Conservation (phyloP, 2,329 filamentous ascomycete genomes). For the Fusarium papillatum region DNA sequence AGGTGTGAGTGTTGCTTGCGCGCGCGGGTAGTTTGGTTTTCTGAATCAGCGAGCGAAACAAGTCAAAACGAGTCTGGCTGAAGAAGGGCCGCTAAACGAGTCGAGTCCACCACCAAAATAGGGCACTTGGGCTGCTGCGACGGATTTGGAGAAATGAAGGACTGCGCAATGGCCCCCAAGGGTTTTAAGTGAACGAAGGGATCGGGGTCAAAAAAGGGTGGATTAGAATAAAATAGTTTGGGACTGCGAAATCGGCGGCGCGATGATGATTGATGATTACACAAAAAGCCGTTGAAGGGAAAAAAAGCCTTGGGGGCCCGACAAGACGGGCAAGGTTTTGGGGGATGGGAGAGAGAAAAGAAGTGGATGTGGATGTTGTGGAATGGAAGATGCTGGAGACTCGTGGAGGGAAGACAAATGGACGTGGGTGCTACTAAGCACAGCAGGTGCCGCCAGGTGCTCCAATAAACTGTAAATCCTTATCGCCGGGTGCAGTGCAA, state of each 20-base stretch:
- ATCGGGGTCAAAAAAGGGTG: not conserved
- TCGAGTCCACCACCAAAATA: constrained; percentile 23
- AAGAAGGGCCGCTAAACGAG: constrained; percentile 25
- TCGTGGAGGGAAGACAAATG: constrained; percentile 14
- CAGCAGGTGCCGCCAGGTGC: not conserved
- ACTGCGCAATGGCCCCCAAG: constrained; percentile 18
- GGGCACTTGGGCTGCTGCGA: not conserved
- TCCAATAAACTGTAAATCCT: constrained; percentile 33
- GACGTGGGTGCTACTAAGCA: not conserved
- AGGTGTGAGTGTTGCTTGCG: not conserved
- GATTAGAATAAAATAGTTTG: not conserved
- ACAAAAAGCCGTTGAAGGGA: constrained; percentile 15
- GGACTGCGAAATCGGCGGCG: not conserved
- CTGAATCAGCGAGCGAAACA: constrained; percentile 29
- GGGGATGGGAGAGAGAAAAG: not conserved
- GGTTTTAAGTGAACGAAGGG: not conserved
- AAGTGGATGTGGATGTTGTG: constrained; percentile 15
- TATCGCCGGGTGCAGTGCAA: constrained; percentile 26
- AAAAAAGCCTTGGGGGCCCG: constrained; percentile 21
- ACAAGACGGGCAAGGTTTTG: constrained; percentile 3
- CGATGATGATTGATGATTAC: not conserved
- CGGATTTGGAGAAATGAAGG: constrained; percentile 24
- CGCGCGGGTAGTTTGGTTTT: constrained; percentile 11
- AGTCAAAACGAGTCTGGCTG: constrained; percentile 24
- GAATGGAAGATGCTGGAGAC: constrained; percentile 17